Conservation (phyloP, 1,284 basidiomycete genomes). For the Ustilago vetiveriae region DNA sequence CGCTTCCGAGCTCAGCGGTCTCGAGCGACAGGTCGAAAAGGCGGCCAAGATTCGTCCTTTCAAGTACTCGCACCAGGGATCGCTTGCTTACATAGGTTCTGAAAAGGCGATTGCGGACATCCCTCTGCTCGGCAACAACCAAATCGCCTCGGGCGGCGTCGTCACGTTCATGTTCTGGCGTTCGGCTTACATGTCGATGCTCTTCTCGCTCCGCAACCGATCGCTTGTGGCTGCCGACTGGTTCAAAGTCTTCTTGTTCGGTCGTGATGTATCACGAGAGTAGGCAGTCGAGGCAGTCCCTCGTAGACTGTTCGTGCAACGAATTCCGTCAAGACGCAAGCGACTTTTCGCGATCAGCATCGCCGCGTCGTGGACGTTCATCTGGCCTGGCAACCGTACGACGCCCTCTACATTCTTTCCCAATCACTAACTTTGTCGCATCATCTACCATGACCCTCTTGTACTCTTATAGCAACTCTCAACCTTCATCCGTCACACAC, state of each 20-base stretch:
- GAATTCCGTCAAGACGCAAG: too few relatives aligned
- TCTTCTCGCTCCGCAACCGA: slow-evolving; percentile 58
- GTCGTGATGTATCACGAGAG: slow-evolving; percentile 51
- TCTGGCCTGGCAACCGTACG: too few relatives aligned
- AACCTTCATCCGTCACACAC: too few relatives aligned
- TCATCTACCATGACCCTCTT: too few relatives aligned
- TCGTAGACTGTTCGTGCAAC: too few relatives aligned
- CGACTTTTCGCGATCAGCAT: too few relatives aligned
- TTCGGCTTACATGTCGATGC: slow-evolving; percentile 55
- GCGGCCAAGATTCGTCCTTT: slow-evolving; percentile 57
- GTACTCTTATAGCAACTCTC: too few relatives aligned
- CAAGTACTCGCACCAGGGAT: slow-evolving; percentile 61
- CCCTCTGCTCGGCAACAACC: slow-evolving; percentile 48
- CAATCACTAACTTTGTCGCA: too few relatives aligned
- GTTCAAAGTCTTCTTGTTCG: slow-evolving; percentile 55
- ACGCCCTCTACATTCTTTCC: too few relatives aligned
- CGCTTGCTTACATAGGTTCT: slow-evolving; percentile 60
- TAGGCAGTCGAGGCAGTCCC: too few relatives aligned
- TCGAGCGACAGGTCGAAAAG: slow-evolving; percentile 56
- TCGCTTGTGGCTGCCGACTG: slow-evolving; percentile 59
- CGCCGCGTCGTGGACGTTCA: too few relatives aligned
- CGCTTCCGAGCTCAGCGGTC: slow-evolving; percentile 35
- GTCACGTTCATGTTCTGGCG: slow-evolving; percentile 58
- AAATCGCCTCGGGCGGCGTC: slow-evolving; percentile 53
- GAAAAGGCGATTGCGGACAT: slow-evolving; percentile 62